Base-by-base conservation (phyloP, 169 alveolate genomes). In the Plasmodium fragile region DNA sequence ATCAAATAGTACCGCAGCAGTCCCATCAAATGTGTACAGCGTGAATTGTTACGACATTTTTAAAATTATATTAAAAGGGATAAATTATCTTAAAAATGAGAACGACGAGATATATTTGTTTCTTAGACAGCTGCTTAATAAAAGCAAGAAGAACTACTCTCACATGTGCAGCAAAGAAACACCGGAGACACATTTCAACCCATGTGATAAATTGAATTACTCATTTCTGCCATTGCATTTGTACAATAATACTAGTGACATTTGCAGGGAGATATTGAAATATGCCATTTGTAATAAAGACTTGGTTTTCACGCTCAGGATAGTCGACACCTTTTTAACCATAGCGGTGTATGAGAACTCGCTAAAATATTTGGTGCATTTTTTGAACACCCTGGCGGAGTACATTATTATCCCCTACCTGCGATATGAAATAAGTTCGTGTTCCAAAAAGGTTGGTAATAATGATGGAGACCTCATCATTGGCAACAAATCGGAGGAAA, bases 381-480 rank as follows among this genome's bases (percentile, higher is more conserved):
- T 91, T 13, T 34, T 91, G 55, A 91, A 91, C 55, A 91, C 92
- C 52, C 25, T 91, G 25, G 83, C 92, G 39, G 94, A 91, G 82
- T 91, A 72, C 75, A 91, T 91, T 70, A 91, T 91, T 81, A 80
- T 91, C 52, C 94, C 94, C 28, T 91, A 91, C 18, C 82, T 91
- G 73, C 72, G 79, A 91, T 8, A 30, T 13, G 93, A 87, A 87
- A 78, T 87, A 28, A 78, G 71, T 45, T 78, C 81, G n/a, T 6
- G 53, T 78, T 28, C 3, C 52, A 77, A 78, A 28, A 45, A 34
- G 43, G 34, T 28, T 30, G 25, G 32, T 36, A 6, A 22, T 36
- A 6, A 22, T 45, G 52, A 59, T 69, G 52, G 41, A 18, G 32
- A 32, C 28, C 36, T 73, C 36, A 10, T 65, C 52, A 73, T n/a